Percentiles rank a stretch among this genome's conserved stretches.
Conservation (phyloP, 345 rosid species). For the Brassica rapa region DNA sequence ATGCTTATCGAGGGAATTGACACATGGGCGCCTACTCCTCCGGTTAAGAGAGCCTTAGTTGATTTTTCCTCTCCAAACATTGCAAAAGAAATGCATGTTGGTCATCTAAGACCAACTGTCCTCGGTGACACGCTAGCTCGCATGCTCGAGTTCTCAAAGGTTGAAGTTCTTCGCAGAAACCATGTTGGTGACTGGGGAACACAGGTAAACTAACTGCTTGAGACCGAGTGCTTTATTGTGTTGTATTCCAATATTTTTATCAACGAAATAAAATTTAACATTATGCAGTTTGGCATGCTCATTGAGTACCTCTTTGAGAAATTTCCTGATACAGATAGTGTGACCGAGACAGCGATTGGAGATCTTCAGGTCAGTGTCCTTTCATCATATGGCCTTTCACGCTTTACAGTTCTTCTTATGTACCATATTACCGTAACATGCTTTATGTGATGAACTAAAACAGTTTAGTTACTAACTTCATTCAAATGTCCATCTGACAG, state of each 20-base stretch:
- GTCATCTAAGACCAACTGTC: conserved; percentile 93
- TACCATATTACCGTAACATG: neutral
- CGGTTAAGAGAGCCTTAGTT: conserved; percentile 75
- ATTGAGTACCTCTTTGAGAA: conserved; percentile 87
- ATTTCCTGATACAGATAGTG: conserved; percentile 67
- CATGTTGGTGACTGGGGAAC: conserved; percentile 99
- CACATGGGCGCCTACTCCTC: conserved; percentile 76
- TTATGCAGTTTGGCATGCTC: conserved; percentile 93
- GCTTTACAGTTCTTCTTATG: conserved; percentile 3
- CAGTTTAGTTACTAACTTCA: conserved; percentile 34
- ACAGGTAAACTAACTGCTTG: conserved; percentile 56
- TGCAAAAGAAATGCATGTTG: conserved; percentile 99
- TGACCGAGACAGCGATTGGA: conserved; percentile 74
- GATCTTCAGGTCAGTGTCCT: conserved; percentile 77
- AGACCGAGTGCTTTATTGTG: neutral
- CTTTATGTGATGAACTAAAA: conserved; percentile 14
- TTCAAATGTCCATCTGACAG: conserved; percentile 44
- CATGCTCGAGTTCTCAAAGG: conserved; percentile 89
- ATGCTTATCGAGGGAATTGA: conserved; percentile 85
- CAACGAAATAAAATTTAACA: conserved; percentile 7
- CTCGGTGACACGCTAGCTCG: conserved; percentile 94
- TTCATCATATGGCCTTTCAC: conserved; percentile 21
- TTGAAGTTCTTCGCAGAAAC: conserved; percentile 90
- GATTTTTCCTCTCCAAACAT: conserved; percentile 98
- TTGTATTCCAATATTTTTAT: conserved; percentile 1